Percentiles rank a stretch among this genome's conserved stretches.
These are phyloP conservation scores for Physcomitrium patens DNA, from an alignment of 225 moss, liverwort and hornwort species.

Conservation along the genomic window DNA sequence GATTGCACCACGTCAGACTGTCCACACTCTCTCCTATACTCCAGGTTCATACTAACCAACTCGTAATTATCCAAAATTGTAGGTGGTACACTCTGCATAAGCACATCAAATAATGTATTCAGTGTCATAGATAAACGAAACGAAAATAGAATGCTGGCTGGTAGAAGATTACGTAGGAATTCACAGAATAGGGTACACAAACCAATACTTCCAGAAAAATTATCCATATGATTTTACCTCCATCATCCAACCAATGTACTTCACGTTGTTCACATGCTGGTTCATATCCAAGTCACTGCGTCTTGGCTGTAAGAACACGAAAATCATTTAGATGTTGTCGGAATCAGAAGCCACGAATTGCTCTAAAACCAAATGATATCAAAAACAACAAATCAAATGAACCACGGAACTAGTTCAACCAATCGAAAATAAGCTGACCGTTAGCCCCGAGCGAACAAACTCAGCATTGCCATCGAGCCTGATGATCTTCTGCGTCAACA, in stretches of 20 bases:
- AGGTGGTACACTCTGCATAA: slow-evolving; percentile 73
- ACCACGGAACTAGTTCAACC: neutral
- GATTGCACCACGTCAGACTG: slow-evolving; percentile 85
- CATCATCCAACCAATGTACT: slow-evolving; percentile 93
- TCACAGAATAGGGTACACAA: neutral
- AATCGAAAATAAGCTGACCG: slow-evolving; percentile 42
- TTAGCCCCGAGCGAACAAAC: slow-evolving; percentile 50
- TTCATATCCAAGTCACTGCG: slow-evolving; percentile 89
- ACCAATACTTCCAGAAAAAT: neutral
- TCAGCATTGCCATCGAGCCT: slow-evolving; percentile 55
- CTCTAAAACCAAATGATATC: neutral
- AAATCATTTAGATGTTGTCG: slow-evolving; percentile 18
- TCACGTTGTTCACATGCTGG: slow-evolving; percentile 93
- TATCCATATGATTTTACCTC: slow-evolving; percentile 54
- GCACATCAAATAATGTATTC: neutral
- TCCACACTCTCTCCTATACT: slow-evolving; percentile 91
- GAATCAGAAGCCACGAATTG: neutral
- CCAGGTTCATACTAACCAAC: slow-evolving; percentile 74
- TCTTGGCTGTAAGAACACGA: slow-evolving; percentile 65
- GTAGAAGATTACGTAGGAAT: neutral
- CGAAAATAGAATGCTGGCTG: neutral
- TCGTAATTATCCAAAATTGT: slow-evolving; percentile 70
- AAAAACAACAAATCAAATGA: neutral
- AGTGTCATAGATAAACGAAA: neutral
- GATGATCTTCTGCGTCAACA: slow-evolving; percentile 54